Conservation (phyloP, 345 rosid species). For the Noccaea caerulescens region DNA sequence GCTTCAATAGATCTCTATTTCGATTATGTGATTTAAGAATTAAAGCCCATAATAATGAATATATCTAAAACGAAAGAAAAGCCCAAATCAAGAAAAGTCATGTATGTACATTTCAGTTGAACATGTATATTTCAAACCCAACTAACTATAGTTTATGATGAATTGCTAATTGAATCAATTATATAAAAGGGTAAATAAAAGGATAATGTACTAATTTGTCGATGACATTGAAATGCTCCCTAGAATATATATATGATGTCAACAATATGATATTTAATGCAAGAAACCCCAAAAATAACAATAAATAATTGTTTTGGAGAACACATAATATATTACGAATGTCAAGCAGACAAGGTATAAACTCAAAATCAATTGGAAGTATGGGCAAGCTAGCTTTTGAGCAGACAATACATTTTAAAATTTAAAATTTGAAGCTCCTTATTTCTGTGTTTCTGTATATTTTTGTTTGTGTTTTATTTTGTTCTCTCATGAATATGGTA, state of each 20-base stretch:
- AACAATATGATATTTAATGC: too few relatives aligned
- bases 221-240: too few relatives aligned
- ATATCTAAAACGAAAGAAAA: neutral
- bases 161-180: too few relatives aligned
- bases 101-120: too few relatives aligned
- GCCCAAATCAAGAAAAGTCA: neutral
- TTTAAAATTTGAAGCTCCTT: too few relatives aligned
- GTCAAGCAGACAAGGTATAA: conserved; percentile 21
- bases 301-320: too few relatives aligned
- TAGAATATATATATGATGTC: too few relatives aligned
- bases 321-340: conserved; percentile 2
- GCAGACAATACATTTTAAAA: conserved; percentile 16
- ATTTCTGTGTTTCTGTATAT: neutral
- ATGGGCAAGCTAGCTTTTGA: conserved; percentile 30
- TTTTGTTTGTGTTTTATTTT: neutral
- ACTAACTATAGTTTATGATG: too few relatives aligned
- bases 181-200: too few relatives aligned
- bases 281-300: too few relatives aligned
- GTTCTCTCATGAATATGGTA: neutral
- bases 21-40: neutral
- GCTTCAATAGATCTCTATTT: neutral
- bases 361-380: conserved; percentile 16
- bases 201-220: too few relatives aligned
- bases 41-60: neutral
- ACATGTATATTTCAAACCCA: too few relatives aligned